Percentiles rank a stretch among this genome's conserved stretches.
These are phyloP conservation scores for Rhizopogon rudus DNA, from an alignment of 768 basidiomycete species.

Conservation along the genomic window DNA sequence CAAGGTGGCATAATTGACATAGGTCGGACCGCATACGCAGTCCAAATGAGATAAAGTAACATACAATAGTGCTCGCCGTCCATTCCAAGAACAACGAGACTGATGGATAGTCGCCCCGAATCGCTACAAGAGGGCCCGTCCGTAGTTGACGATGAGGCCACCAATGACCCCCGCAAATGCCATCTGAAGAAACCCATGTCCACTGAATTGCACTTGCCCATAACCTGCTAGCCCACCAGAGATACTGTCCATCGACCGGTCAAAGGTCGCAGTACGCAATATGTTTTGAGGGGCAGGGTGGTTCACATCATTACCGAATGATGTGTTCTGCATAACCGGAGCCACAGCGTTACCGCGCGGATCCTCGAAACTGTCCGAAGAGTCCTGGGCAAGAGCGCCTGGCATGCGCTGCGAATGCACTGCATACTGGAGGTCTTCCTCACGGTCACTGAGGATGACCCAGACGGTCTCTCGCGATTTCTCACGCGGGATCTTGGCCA, in stretches of 20 bases:
- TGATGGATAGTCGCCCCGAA: constrained; percentile 10
- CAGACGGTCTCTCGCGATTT: constrained; percentile 19
- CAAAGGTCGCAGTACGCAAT: not conserved
- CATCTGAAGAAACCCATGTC: constrained; percentile 25
- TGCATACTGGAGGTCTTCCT: constrained; percentile 29
- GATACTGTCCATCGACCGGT: constrained; percentile 7
- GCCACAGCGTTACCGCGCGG: constrained; percentile 2
- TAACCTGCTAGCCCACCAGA: not conserved
- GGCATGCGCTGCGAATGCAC: constrained; percentile 30
- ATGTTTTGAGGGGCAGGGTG: not conserved
- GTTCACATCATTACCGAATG: not conserved
- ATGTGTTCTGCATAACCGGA: not conserved
- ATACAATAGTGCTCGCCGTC: constrained; percentile 2
- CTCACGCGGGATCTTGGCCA: constrained; percentile 13
- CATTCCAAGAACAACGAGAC: not conserved
- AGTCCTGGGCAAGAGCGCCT: constrained; percentile 12
- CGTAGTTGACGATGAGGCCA: constrained; percentile 24
- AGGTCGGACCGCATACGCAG: not conserved
- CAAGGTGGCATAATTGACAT: constrained; percentile 8
- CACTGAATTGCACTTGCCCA: not conserved
- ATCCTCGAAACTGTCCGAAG: constrained; percentile 8
- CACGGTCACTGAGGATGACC: constrained; percentile 26
- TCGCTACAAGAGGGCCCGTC: constrained; percentile 28
- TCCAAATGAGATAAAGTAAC: not conserved
- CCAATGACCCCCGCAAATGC: constrained; percentile 26